phyloP scores from a whole-genome alignment of 1,284 basidiomycete species.

The Sanghuangporus weigelae region DNA sequence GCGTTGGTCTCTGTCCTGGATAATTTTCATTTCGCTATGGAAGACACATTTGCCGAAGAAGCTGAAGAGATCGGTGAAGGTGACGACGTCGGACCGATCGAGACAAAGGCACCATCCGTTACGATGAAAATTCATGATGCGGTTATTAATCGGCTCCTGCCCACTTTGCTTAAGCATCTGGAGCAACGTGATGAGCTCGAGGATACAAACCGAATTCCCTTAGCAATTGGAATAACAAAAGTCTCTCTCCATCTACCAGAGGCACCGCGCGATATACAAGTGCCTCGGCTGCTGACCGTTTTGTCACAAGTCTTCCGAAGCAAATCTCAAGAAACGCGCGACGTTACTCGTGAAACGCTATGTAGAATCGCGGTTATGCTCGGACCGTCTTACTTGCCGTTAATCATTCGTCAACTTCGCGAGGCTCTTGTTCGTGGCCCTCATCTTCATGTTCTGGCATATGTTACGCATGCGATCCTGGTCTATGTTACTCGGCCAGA shows the following conservation, averaged over 20 bases:
- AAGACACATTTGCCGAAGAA: conserved; percentile 37
- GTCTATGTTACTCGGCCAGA: conserved; percentile 71
- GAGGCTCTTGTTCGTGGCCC: conserved; percentile 86
- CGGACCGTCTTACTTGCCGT: conserved; percentile 70
- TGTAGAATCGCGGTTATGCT: conserved; percentile 77
- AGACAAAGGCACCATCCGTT: conserved; percentile 27
- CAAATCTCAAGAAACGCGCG: conserved; percentile 91
- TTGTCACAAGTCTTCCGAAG: conserved; percentile 87
- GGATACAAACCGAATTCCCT: conserved; percentile 81
- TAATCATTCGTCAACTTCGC: conserved; percentile 77
- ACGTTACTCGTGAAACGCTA: conserved; percentile 81
- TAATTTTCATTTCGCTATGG: conserved; percentile 89
- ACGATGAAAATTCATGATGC: conserved; percentile 63
- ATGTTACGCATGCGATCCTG: conserved; percentile 79
- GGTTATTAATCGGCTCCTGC: conserved; percentile 73
- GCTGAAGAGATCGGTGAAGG: conserved; percentile 28
- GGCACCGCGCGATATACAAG: conserved; percentile 64
- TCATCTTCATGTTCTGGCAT: conserved; percentile 90
- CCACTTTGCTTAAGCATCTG: conserved; percentile 70
- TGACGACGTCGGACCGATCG: conserved; percentile 24
- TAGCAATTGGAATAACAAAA: conserved; percentile 84
- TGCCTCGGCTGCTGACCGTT: conserved; percentile 77
- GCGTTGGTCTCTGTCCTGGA: conserved; percentile 84
- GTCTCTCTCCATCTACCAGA: conserved; percentile 81
- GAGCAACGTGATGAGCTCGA: conserved; percentile 83